phyloP scores from a whole-genome alignment of 2,329 filamentous ascomycete species.

The Calycina herbarum region DNA sequence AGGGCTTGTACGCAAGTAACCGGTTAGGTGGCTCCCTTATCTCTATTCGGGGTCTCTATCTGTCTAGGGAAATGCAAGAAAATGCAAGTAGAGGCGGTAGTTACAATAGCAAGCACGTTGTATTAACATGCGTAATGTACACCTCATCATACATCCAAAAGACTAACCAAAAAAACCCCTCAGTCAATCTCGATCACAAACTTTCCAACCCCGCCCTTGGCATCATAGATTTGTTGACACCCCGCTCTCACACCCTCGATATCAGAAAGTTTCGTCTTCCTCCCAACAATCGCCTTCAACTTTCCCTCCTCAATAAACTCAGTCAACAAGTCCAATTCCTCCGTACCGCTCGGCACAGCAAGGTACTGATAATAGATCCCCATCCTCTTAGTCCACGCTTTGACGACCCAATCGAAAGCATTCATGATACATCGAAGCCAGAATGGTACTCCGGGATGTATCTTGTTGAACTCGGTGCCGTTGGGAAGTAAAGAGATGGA shows the following conservation, averaged over 20 bases:
- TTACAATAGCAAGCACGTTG: background rate
- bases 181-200: conserved; percentile 40
- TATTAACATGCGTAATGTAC: background rate
- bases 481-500: conserved; percentile 41
- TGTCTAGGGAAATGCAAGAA: background rate
- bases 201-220: conserved; percentile 45
- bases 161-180: background rate
- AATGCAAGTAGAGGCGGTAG: background rate
- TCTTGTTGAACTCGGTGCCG: conserved; percentile 37
- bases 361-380: conserved; percentile 32
- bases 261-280: conserved; percentile 38
- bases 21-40: background rate
- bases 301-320: conserved; percentile 35
- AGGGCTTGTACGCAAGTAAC: background rate
- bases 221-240: conserved; percentile 40
- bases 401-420: conserved; percentile 34
- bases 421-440: conserved; percentile 34
- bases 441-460: conserved; percentile 31
- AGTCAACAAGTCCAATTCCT: conserved; percentile 38
- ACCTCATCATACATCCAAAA: background rate
- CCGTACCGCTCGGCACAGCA: conserved; percentile 38
- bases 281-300: conserved; percentile 40
- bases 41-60: background rate
- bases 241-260: conserved; percentile 41
- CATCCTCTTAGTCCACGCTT: conserved; percentile 20